A percentile compares a stretch with the other conserved stretches of the same genome.
Conservation (phyloP, 176 grass and related monocot genomes). For the Metroxylon sagu region DNA sequence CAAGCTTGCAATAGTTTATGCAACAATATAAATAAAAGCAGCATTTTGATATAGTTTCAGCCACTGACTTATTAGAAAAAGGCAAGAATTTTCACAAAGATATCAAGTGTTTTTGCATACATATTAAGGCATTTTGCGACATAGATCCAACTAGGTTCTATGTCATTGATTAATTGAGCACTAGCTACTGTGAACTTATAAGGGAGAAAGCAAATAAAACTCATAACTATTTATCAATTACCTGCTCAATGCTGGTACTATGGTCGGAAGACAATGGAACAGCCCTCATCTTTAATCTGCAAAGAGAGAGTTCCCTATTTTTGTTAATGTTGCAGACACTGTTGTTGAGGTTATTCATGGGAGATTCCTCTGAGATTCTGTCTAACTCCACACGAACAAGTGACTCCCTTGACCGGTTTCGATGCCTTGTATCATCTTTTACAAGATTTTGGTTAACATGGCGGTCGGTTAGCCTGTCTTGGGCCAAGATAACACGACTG, state of each 20-base stretch:
- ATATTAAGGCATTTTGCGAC: no score
- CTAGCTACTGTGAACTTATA: no score
- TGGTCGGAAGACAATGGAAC: constrained; percentile 69
- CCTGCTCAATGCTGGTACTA: constrained; percentile 76
- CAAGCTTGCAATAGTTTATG: no score
- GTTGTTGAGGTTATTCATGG: constrained; percentile 65
- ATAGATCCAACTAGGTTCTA: no score
- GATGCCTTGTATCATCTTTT: constrained; percentile 42
- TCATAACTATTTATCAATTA: constrained; percentile 13
- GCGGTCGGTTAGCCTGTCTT: constrained; percentile 48
- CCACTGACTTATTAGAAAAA: no score
- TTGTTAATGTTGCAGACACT: constrained; percentile 43
- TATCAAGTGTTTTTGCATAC: no score
- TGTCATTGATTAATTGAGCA: no score
- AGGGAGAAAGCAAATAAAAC: no score
- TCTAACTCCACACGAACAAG: constrained; percentile 73
- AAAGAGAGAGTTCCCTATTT: constrained; percentile 62
- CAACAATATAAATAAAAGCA: no score
- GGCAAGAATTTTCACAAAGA: no score
- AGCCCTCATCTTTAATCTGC: constrained; percentile 67
- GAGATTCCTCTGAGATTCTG: constrained; percentile 84
- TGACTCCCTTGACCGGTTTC: constrained; percentile 71
- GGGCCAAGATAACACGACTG: constrained; percentile 80
- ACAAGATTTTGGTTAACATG: constrained; percentile 31
- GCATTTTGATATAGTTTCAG: no score